Evolutionary conservation across 2,329 filamentous ascomycete genomes (phyloP).

Genomic region (Blumeriella jaapii): DNA sequence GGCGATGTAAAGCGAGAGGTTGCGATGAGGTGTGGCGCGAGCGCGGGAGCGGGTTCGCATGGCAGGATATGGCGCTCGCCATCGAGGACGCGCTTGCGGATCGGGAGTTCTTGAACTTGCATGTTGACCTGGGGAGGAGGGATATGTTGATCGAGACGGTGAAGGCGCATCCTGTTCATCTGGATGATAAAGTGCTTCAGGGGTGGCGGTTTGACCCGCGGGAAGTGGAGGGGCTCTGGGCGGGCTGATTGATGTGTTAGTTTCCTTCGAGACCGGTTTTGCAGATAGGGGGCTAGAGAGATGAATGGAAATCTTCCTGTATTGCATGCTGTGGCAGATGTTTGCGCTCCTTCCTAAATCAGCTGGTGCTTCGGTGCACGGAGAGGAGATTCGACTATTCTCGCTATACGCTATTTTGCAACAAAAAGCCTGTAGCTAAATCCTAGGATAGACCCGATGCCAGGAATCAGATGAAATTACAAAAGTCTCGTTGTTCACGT

Average conservation of each 20-base stretch:
- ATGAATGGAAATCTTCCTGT: no score
- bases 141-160: neutral
- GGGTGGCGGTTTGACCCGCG: slow-evolving; percentile 2
- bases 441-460: no score
- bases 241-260: no score
- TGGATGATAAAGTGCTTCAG: neutral
- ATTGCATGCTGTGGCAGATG: no score
- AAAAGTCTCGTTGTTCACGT: no score
- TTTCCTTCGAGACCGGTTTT: neutral
- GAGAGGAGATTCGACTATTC: no score
- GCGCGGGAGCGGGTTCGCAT: slow-evolving; percentile 3
- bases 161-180: neutral
- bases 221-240: neutral
- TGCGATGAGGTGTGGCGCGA: slow-evolving; percentile 3
- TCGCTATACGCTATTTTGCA: no score
- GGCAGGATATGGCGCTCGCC: slow-evolving; percentile 6
- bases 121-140: slow-evolving; percentile 2
- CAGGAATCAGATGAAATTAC: no score
- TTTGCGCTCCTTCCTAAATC: no score
- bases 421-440: no score
- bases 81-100: slow-evolving; percentile 7
- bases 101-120: slow-evolving; percentile 5
- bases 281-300: neutral
- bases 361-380: no score
- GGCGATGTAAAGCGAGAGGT: slow-evolving; percentile 1